phyloP scores from a whole-genome alignment of 2,329 filamentous ascomycete genomes.

The Hirsutella minnesotensis region DNA sequence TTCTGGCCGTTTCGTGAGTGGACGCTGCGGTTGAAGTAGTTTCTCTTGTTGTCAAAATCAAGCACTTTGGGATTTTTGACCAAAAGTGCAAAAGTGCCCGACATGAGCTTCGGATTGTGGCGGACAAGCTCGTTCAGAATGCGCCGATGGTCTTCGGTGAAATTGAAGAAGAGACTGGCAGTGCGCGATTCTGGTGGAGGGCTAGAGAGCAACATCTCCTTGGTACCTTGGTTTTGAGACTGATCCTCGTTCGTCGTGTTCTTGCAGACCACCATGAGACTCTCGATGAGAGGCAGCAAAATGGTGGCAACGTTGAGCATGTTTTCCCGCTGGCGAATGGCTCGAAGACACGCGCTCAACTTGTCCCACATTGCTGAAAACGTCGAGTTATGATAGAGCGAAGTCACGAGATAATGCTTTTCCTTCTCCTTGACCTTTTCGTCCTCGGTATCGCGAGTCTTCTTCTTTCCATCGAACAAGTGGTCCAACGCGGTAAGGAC shows the following conservation, averaged over 20 bases:
- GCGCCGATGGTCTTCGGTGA: constrained; percentile 94
- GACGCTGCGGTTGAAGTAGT: constrained; percentile 92
- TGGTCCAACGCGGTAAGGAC: constrained; percentile 92
- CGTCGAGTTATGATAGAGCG: constrained; percentile 80
- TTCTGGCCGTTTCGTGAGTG: constrained; percentile 57
- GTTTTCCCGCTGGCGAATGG: constrained; percentile 83
- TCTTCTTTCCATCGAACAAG: constrained; percentile 75
- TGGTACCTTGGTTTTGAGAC: constrained; percentile 33
- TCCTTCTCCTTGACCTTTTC: constrained; percentile 43
- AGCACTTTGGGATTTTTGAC: constrained; percentile 98
- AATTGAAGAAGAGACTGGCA: constrained; percentile 88
- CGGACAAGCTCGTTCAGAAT: constrained; percentile 96
- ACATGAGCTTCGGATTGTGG: constrained; percentile 97
- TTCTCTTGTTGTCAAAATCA: constrained; percentile 98
- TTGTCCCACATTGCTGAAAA: constrained; percentile 89
- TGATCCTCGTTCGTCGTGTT: constrained; percentile 72
- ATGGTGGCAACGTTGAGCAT: constrained; percentile 98
- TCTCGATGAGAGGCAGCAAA: constrained; percentile 84
- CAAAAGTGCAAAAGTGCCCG: constrained; percentile 86
- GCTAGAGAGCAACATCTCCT: constrained; percentile 63
- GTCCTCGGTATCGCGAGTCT: constrained; percentile 34
- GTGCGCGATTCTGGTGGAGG: constrained; percentile 68
- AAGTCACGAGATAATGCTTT: constrained; percentile 76
- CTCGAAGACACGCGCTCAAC: constrained; percentile 75
- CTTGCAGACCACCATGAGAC: constrained; percentile 98